Evolutionary conservation across 73 alveolate species (phyloP), one percentile per base, ranked within the genome.

Genomic region (Blepharisma japonicum): DNA sequence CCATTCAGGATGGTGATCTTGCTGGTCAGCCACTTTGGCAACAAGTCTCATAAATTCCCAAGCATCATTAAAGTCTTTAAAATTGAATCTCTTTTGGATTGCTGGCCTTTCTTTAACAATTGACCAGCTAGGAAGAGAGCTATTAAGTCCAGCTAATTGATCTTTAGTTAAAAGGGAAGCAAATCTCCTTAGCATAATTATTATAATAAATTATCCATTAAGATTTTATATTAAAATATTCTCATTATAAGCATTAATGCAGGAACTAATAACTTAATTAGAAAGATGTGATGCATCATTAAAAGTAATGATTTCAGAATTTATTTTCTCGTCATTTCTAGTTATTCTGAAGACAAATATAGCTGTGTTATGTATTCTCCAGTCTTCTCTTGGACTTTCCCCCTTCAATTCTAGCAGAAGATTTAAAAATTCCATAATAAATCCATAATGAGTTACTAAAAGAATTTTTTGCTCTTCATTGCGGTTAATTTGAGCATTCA

Each of bases 361-460:
- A 6, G 87, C 81, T 49, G 87, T 77, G 47, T 83, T 83, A 47
- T 49, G 23, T 6, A 47, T 71, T 68, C 50, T 83, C 6, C 79
- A 71, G 2, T 42, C 66, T 1, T 51, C 53, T 7, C n/a, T 45
- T 39, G 86, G 80, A 2, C 66, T 38, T 21, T 56, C 11, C n/a
- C 87, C 87, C 6, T 61, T 66, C 46, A 86, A 21, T 25, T 25
- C 27, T 56, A 76, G 55, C 21, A 86, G 32, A 9, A 48, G 82
- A 51, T 86, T 86, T n/a, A 56, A 38, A 49, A 86, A 77, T 77
- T 88, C 95, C 95, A 88, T 88, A 7, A 85, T 85, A 45, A 72
- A 88, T 6, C 95, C 95, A 21, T 92, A 92, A 56, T 88, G 95
- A 6, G 90, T 85, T 3, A 88, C 88, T 6, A 86, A 77, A 6